Percentiles rank a stretch among this genome's conserved stretches.
Evolutionary conservation across 768 basidiomycete genomes (phyloP).

Genomic region (Lyophyllum shimeji): DNA sequence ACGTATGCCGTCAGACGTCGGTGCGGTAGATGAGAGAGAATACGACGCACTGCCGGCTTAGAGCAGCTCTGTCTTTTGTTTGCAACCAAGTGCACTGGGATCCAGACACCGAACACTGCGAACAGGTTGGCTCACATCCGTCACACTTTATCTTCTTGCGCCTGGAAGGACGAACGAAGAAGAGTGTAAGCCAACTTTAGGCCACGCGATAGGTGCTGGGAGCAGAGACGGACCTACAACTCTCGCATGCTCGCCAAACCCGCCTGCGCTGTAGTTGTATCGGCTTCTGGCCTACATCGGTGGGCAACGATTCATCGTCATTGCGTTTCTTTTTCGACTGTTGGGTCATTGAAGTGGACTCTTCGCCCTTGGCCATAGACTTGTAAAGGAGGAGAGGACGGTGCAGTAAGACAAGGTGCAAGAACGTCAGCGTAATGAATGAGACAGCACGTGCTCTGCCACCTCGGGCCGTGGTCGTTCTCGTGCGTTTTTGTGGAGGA

Average conservation of each 20-base stretch:
- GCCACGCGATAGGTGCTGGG: conserved; percentile 17
- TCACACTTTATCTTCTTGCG: conserved; percentile 95
- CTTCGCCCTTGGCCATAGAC: conserved; percentile 50
- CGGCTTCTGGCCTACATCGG: conserved; percentile 65
- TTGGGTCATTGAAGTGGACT: conserved; percentile 45
- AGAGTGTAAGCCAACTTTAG: conserved; percentile 12
- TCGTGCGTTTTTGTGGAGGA: conserved; percentile 2
- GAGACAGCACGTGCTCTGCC: conserved; percentile 17
- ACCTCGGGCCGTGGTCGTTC: conserved; percentile 16
- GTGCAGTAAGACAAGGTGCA: conserved; percentile 6
- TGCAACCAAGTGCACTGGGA: conserved; percentile 88
- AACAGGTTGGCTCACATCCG: conserved; percentile 83
- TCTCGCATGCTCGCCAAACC: conserved; percentile 90
- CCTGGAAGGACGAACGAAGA: conserved; percentile 36
- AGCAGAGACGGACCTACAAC: conserved; percentile 64
- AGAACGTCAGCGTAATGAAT: conserved; percentile 11
- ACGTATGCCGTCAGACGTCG: conserved; percentile 16
- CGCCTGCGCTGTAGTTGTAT: conserved; percentile 75
- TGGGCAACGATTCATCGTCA: conserved; percentile 56
- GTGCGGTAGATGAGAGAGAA: conserved; percentile 5
- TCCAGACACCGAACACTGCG: conserved; percentile 73
- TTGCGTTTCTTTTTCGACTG: conserved; percentile 76
- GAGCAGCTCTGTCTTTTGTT: conserved; percentile 86
- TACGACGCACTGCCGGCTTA: conserved; percentile 79
- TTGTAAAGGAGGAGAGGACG: conserved; percentile 13